phyloP scores from a whole-genome alignment of 1,284 basidiomycete species.

The Violaceomyces palustris region DNA sequence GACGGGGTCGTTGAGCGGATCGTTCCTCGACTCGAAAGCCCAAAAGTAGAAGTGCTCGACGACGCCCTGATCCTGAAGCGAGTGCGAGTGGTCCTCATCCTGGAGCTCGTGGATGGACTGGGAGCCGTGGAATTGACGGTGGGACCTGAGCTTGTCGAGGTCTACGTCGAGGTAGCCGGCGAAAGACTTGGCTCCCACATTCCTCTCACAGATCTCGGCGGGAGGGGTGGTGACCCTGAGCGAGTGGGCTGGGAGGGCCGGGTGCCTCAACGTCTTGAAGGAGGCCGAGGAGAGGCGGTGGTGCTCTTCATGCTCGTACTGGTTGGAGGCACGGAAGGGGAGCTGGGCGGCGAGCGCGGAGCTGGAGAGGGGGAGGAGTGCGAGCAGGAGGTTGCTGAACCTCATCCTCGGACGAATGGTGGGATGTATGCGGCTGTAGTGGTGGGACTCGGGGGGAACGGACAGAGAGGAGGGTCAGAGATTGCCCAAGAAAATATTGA shows the following conservation, averaged over 20 bases:
- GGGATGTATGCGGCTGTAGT: no score
- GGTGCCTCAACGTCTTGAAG: conserved; percentile 24
- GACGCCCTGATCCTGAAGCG: conserved; percentile 13
- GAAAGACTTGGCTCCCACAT: conserved; percentile 25
- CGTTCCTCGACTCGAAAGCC: conserved; percentile 47
- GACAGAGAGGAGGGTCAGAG: no score
- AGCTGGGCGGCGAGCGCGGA: conserved; percentile 14
- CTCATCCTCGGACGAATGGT: no score
- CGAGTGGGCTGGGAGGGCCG: conserved; percentile 45
- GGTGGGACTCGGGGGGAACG: no score
- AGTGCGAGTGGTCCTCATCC: no score
- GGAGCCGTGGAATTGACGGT: conserved; percentile 4
- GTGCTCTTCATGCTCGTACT: neutral
- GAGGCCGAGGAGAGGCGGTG: neutral
- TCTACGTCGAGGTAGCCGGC: conserved; percentile 52
- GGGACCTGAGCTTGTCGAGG: conserved; percentile 36
- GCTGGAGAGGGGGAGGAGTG: no score
- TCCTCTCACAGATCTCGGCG: conserved; percentile 35
- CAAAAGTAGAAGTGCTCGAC: conserved; percentile 53
- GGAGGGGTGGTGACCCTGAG: conserved; percentile 40
- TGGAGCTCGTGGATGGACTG: neutral
- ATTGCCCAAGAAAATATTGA: no score
- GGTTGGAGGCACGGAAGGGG: conserved; percentile 10
- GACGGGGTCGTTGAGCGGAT: conserved; percentile 41
- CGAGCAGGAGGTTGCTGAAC: no score